A percentile compares a stretch with the other conserved stretches of the same genome.
Evolutionary conservation across 768 basidiomycete genomes (phyloP).

Genomic region (Strobilomyces dryophilus): DNA sequence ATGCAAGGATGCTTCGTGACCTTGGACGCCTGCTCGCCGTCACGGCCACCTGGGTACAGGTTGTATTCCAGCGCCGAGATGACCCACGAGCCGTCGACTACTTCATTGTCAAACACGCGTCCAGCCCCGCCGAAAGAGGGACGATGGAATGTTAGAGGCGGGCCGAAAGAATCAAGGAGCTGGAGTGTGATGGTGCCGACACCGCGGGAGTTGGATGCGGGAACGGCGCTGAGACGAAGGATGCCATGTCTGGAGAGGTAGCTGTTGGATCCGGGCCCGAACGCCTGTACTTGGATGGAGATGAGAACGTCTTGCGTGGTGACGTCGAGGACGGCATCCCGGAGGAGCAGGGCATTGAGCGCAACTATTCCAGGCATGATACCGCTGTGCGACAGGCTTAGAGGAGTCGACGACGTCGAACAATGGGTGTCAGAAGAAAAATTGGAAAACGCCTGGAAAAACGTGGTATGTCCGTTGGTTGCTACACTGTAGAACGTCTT

Average conservation of each 20-base stretch:
- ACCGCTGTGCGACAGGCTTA: slow-evolving; percentile 10
- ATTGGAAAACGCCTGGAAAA: slow-evolving; percentile 14
- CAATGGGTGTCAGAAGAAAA: neutral
- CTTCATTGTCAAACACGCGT: slow-evolving; percentile 3
- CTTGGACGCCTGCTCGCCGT: neutral
- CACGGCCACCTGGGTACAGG: neutral
- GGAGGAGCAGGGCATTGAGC: slow-evolving; percentile 3
- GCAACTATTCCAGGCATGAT: slow-evolving; percentile 1
- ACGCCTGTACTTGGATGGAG: neutral
- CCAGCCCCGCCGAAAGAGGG: slow-evolving; percentile 16
- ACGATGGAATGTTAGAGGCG: neutral
- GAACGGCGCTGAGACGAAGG: slow-evolving; percentile 1
- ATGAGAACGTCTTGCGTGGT: slow-evolving; percentile 10
- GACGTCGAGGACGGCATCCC: slow-evolving; percentile 7
- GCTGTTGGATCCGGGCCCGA: neutral
- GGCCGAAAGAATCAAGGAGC: neutral
- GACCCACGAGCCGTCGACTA: too few relatives aligned
- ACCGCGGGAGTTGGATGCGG: neutral
- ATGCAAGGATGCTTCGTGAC: slow-evolving; percentile 4
- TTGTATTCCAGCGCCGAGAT: slow-evolving; percentile 13
- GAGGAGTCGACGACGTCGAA: neutral
- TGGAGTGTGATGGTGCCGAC: slow-evolving; percentile 12
- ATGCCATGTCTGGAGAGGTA: slow-evolving; percentile 1
- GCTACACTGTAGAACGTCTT: neutral
- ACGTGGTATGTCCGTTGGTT: slow-evolving; percentile 1